Conservation (phyloP, 192 early-diverging fungal species). For the Umbelopsis sp. region DNA sequence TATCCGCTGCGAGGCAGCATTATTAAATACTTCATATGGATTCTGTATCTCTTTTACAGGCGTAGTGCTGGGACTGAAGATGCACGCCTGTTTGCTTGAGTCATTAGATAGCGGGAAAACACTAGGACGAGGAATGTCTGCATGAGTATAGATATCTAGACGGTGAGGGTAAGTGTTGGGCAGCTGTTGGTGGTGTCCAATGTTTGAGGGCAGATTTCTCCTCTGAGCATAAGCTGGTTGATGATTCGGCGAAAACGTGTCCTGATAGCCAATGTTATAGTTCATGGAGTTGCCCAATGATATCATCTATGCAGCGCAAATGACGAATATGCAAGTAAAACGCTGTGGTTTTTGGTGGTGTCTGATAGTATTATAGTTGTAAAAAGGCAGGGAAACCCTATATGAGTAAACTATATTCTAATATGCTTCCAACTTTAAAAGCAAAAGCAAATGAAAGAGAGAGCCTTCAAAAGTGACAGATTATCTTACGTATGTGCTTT, state of each 20-base stretch:
- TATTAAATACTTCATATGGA: conserved; percentile 5
- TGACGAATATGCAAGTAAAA: background rate
- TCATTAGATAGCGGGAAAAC: no score
- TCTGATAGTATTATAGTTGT: no score
- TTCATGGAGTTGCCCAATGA: background rate
- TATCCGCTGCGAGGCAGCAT: background rate
- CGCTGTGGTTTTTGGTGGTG: no score
- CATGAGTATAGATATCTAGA: background rate
- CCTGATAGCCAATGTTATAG: background rate
- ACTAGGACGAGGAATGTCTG: no score
- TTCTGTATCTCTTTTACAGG: background rate
- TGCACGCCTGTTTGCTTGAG: no score
- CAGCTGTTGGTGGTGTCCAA: background rate
- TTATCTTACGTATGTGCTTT: no score
- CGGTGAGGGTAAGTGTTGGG: background rate
- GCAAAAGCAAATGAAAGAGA: no score
- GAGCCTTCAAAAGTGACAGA: no score
- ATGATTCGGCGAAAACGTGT: conserved; percentile 2
- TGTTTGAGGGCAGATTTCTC: no score
- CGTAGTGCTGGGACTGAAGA: background rate
- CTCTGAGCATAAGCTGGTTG: background rate
- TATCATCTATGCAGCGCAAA: background rate
- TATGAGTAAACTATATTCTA: no score
- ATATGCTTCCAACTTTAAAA: no score
- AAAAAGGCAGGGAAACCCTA: no score